Percentiles rank a stretch among this genome's conserved stretches.
Conservation (phyloP, 352 stramenopile species). For the Globisporangium paddicum region DNA sequence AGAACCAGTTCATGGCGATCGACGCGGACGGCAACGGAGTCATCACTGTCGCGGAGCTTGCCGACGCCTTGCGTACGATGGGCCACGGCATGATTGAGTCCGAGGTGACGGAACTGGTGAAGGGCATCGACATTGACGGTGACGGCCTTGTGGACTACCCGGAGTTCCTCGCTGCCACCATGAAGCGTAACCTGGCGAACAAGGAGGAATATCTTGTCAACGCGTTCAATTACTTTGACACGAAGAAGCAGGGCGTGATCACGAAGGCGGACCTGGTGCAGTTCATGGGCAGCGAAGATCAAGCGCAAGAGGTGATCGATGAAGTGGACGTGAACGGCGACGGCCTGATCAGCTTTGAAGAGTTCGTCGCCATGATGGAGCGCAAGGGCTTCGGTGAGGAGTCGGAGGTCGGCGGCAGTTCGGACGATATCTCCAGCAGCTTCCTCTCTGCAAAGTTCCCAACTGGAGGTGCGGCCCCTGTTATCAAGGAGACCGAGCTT, state of each 20-base stretch:
- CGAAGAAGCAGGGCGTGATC: constrained; percentile 80
- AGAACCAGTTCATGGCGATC: constrained; percentile 87
- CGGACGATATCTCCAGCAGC: constrained; percentile 51
- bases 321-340: constrained; percentile 91
- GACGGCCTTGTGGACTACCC: constrained; percentile 87
- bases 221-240: constrained; percentile 91
- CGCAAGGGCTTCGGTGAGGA: constrained; percentile 81
- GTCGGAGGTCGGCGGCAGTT: constrained; percentile 49
- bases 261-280: constrained; percentile 87
- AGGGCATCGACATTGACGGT: constrained; percentile 89
- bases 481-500: constrained; percentile 75
- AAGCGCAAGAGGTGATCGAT: constrained; percentile 90
- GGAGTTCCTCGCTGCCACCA: constrained; percentile 89
- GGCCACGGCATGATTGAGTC: constrained; percentile 87
- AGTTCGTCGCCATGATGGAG: constrained; percentile 92
- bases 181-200: constrained; percentile 87
- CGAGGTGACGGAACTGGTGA: constrained; percentile 83
- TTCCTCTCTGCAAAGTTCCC: constrained; percentile 39
- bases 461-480: constrained; percentile 14
- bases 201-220: constrained; percentile 86
- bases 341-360: constrained; percentile 90
- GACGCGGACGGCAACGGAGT: constrained; percentile 84
- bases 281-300: constrained; percentile 91
- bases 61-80: constrained; percentile 69
- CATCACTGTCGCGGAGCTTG: constrained; percentile 88